Percentiles rank a stretch among this genome's conserved stretches.
phyloP scores from a whole-genome alignment of 2,329 filamentous ascomycete genomes.

The Epichloe elymi region DNA sequence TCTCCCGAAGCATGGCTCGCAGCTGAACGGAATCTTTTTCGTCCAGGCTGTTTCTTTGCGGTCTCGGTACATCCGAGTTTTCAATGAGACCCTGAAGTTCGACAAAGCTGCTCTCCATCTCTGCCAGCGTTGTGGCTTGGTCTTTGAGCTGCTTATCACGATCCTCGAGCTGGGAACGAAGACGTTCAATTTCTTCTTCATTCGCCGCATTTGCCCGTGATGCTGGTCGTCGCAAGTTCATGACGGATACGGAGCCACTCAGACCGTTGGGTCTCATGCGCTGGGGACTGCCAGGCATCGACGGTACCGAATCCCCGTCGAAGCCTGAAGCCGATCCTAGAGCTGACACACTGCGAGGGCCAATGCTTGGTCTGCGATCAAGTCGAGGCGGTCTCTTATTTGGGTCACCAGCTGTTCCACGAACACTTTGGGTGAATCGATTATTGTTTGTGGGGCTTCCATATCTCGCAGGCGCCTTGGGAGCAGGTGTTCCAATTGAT shows the following conservation, averaged over 20 bases:
- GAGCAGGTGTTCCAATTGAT: constrained; percentile 34
- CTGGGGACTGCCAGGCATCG: constrained; percentile 31
- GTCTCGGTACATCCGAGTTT: constrained; percentile 30
- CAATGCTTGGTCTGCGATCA: constrained; percentile 37
- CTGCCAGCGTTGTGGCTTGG: constrained; percentile 65
- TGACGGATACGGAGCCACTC: constrained; percentile 39
- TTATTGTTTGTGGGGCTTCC: constrained; percentile 30
- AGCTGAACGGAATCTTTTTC: constrained; percentile 66
- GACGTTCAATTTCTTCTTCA: constrained; percentile 59
- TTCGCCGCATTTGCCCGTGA: constrained; percentile 40
- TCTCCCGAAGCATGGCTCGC: constrained; percentile 73
- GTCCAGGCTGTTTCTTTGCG: constrained; percentile 37
- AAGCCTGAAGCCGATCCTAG: constrained; percentile 37
- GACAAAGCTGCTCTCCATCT: constrained; percentile 82
- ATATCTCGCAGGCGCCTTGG: constrained; percentile 18
- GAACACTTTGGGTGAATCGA: constrained; percentile 51
- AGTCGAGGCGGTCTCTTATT: constrained; percentile 38
- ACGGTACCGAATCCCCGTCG: constrained; percentile 41
- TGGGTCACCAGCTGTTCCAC: constrained; percentile 47
- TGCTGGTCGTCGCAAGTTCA: constrained; percentile 39
- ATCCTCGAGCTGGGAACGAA: constrained; percentile 66
- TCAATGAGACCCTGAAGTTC: constrained; percentile 62
- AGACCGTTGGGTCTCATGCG: constrained; percentile 42
- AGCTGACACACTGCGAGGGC: constrained; percentile 46
- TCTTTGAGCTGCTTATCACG: constrained; percentile 81